phyloP scores from a whole-genome alignment of 768 basidiomycete species.

The Dentipellis sp. region DNA sequence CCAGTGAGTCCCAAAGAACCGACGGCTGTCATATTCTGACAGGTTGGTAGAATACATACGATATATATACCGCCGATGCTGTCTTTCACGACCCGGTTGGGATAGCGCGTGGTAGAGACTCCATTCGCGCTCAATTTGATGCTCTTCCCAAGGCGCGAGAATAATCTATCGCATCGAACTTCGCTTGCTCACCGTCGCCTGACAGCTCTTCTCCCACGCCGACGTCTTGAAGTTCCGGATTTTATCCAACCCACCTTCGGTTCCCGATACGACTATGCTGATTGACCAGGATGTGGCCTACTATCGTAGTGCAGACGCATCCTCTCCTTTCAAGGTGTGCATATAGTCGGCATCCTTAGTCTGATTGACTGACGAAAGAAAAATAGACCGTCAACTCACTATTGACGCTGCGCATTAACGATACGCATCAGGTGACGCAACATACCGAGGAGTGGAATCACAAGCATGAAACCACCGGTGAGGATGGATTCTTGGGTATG shows the following conservation, averaged over 20 bases:
- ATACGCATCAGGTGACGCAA: constrained; percentile 25
- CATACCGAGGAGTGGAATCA: constrained; percentile 41
- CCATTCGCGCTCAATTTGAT: constrained; percentile 35
- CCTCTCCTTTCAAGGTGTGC: constrained; percentile 32
- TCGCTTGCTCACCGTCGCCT: neutral
- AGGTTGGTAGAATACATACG: constrained; percentile 28
- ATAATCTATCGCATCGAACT: neutral
- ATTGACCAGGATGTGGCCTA: constrained; percentile 41
- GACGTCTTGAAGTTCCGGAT: constrained; percentile 34
- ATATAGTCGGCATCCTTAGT: neutral
- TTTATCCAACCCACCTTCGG: constrained; percentile 29
- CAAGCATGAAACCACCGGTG: constrained; percentile 22
- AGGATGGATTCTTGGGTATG: constrained; percentile 35
- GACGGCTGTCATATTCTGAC: neutral
- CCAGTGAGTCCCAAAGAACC: neutral
- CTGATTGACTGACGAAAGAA: neutral
- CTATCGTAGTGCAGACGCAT: constrained; percentile 27
- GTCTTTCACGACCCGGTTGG: constrained; percentile 36
- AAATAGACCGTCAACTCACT: constrained; percentile 31
- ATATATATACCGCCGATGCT: constrained; percentile 31
- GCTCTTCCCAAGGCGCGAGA: constrained; percentile 30
- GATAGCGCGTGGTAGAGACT: constrained; percentile 29
- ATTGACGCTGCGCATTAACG: constrained; percentile 31
- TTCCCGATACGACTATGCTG: constrained; percentile 29
- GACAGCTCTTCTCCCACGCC: constrained; percentile 32